Percentiles rank a stretch among this genome's conserved stretches.
These are phyloP conservation scores for Ophiostoma ulmi DNA, from an alignment of 2,329 filamentous ascomycete species.

Conservation along the genomic window DNA sequence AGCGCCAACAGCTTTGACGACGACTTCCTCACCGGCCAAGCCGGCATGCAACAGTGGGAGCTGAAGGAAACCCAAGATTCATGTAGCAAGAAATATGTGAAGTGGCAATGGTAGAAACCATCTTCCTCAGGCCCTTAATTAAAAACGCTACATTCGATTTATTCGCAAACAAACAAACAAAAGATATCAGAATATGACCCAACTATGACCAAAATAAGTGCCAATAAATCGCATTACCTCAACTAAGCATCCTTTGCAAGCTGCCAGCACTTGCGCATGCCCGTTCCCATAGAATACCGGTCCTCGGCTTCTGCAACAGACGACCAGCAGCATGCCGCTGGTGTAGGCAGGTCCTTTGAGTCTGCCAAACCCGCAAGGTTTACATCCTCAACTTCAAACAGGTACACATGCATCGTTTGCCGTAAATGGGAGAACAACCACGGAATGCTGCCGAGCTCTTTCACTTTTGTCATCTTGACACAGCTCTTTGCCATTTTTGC, in stretches of 20 bases:
- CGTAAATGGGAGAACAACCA: conserved; percentile 56
- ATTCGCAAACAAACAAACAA: not conserved
- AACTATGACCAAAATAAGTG: not conserved
- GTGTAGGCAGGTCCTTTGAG: not conserved
- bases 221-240: not conserved
- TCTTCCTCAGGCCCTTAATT: not conserved
- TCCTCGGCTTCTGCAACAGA: conserved; percentile 40
- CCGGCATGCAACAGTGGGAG: not conserved
- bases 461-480: conserved; percentile 33
- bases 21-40: not conserved
- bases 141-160: not conserved
- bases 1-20: not conserved
- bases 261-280: conserved; percentile 55
- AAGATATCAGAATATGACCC: not conserved
- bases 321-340: conserved; percentile 36
- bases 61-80: not conserved
- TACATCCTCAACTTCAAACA: conserved; percentile 38
- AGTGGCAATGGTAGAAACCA: not conserved
- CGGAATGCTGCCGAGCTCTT: conserved; percentile 48
- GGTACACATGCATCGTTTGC: conserved; percentile 53
- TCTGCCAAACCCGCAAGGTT: not conserved
- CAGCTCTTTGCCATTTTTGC: not conserved
- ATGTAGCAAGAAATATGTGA: too few relatives aligned
- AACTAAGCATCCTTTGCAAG: conserved; percentile 34
- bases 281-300: conserved; percentile 52